A percentile compares a stretch with the other conserved stretches of the same genome.
phyloP scores from a whole-genome alignment of 108 stramenopile species.

The Nitzschia sp. region DNA sequence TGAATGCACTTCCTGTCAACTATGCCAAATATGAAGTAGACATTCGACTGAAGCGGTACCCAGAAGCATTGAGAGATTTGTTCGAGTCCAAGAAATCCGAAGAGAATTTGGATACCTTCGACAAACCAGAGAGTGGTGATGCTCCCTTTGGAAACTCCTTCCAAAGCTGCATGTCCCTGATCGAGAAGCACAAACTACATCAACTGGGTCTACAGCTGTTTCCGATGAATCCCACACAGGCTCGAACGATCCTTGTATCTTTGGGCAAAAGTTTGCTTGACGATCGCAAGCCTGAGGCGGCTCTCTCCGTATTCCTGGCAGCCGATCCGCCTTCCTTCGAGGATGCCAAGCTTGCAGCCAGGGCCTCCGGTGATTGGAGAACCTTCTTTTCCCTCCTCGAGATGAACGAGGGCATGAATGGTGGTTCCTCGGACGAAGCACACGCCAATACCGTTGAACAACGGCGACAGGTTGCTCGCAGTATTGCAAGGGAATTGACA shows the following conservation, averaged over 20 bases:
- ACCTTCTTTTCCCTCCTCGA: slow-evolving; percentile 56
- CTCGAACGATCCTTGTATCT: slow-evolving; percentile 52
- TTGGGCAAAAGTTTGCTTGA: slow-evolving; percentile 65
- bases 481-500: slow-evolving; percentile 41
- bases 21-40: slow-evolving; percentile 79
- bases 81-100: slow-evolving; percentile 30
- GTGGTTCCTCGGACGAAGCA: slow-evolving; percentile 3
- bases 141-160: slow-evolving; percentile 37
- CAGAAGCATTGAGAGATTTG: slow-evolving; percentile 70
- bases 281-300: slow-evolving; percentile 50
- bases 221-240: slow-evolving; percentile 34
- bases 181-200: slow-evolving; percentile 66
- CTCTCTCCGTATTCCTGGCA: slow-evolving; percentile 66
- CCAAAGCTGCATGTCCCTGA: slow-evolving; percentile 66
- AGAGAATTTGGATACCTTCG: slow-evolving; percentile 27
- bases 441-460: slow-evolving; percentile 27
- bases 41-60: slow-evolving; percentile 78
- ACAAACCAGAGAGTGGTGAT: slow-evolving; percentile 15
- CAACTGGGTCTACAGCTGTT: slow-evolving; percentile 60
- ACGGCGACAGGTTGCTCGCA: slow-evolving; percentile 34
- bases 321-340: slow-evolving; percentile 60
- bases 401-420: slow-evolving; percentile 20
- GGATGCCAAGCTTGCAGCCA: slow-evolving; percentile 69
- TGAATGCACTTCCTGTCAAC: slow-evolving; percentile 56
- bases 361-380: slow-evolving; percentile 73